Evolutionary conservation across 2,329 filamentous ascomycete genomes (phyloP), one percentile per base, ranked within the genome.

Genomic region (Trichophaea hybrida): DNA sequence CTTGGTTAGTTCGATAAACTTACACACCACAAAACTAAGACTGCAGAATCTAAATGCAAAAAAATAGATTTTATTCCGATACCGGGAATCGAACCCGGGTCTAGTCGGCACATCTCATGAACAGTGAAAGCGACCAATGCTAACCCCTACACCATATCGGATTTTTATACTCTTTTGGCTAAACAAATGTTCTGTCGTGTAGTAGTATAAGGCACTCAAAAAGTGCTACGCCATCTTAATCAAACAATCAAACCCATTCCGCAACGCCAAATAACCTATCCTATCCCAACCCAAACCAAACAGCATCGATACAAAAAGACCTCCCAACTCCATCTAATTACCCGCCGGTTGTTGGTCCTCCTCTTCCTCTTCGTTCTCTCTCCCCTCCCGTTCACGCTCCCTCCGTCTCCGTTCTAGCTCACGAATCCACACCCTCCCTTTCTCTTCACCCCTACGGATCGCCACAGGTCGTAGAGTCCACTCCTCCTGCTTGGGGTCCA

Each of bases 21-120:
- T 24, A 24, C 1, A 24, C 24, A 24, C 3, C 24, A 24, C 24
- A 24, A 24, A 24, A 24, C n/a, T n/a, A n/a, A n/a, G n/a, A n/a
- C n/a, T n/a, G n/a, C 24, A 24, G 3, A 24, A 24, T 24, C 24
- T 3, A 24, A 24, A 1, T 3, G 24, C 24, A 24, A 24, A 24
- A 24, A 24, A 24, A 24, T n/a, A 24, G 24, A 24, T 3, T 24
- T 24, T 24, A 24, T 53, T 53, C 50, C 50, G 50, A n/a, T 32
- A 32, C 50, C 50, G 50, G 50, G 50, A 53, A 53, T 53, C 31
- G 50, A 53, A 53, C 50, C 50, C 50, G 50, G 50, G 50, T 53
- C 50, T 53, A 35, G 50, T 53, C 50, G 50, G 50, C 50, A 37
- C 50, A 24, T 24, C 24, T 24, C 24, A 24, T 24, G 24, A 24